phyloP scores from a whole-genome alignment of 208 protist species.

The Leishmania braziliensis region DNA sequence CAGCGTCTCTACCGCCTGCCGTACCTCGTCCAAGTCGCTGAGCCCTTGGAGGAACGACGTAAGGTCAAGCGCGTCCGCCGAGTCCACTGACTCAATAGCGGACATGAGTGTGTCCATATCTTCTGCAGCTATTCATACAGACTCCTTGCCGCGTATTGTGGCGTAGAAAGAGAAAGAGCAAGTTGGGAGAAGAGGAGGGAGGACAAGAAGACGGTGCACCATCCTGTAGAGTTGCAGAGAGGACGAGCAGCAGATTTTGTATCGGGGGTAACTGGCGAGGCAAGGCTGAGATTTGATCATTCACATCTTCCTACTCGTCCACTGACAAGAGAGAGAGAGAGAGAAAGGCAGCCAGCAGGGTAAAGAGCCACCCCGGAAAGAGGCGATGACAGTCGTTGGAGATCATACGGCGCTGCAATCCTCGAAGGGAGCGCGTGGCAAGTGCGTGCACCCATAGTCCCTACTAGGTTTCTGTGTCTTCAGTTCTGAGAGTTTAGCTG shows the following conservation, averaged over 20 bases:
- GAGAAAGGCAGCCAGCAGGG: neutral
- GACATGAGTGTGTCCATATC: slow-evolving; percentile 18
- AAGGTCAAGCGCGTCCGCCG: slow-evolving; percentile 30
- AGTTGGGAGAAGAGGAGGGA: neutral
- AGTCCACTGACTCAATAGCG: slow-evolving; percentile 9
- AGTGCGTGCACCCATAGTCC: neutral
- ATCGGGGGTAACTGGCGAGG: neutral
- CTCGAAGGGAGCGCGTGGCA: neutral
- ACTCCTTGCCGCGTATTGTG: neutral
- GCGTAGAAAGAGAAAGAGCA: too few species aligned
- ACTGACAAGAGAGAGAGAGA: neutral
- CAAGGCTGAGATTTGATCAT: neutral
- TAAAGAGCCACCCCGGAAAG: neutral
- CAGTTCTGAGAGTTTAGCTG: neutral
- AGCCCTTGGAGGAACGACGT: slow-evolving; percentile 2
- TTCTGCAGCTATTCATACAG: neutral
- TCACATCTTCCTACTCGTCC: neutral
- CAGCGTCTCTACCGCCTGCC: slow-evolving; percentile 35
- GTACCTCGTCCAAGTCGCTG: slow-evolving; percentile 20
- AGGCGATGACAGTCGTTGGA: neutral
- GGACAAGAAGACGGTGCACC: neutral
- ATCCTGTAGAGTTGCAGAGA: neutral
- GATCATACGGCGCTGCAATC: neutral
- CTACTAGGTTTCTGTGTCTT: neutral
- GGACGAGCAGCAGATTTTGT: neutral